Conservation (phyloP, 768 basidiomycete genomes). For the Lactifluus volemus region DNA sequence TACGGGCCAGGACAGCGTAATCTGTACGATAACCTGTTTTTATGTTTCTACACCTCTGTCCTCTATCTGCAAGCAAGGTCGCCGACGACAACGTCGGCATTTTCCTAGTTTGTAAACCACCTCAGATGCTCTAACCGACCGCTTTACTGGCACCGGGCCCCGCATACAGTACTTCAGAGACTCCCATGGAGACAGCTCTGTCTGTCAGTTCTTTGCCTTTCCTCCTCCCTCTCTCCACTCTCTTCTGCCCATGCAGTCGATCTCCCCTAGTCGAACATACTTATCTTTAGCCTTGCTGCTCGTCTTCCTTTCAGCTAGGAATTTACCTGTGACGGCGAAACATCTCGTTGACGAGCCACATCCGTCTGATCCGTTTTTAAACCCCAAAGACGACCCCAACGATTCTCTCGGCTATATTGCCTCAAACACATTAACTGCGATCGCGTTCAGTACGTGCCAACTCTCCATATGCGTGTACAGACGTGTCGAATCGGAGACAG, state of each 20-base stretch:
- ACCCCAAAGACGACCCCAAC: constrained; percentile 44
- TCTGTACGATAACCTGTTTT: too few relatives aligned
- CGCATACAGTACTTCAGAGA: too few relatives aligned
- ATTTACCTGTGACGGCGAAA: not conserved
- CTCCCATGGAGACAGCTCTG: too few relatives aligned
- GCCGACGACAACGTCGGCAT: too few relatives aligned
- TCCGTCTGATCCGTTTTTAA: constrained; percentile 33
- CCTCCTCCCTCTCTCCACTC: not conserved
- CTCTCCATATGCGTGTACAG: not conserved
- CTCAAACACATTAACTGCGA: constrained; percentile 40
- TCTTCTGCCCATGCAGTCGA: not conserved
- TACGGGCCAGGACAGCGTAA: too few relatives aligned
- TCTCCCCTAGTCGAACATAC: not conserved
- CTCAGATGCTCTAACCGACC: too few relatives aligned
- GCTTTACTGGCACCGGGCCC: too few relatives aligned
- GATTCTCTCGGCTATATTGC: constrained; percentile 51
- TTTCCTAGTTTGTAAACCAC: too few relatives aligned
- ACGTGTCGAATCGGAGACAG: not conserved
- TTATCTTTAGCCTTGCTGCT: not conserved
- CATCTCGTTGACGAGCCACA: not conserved
- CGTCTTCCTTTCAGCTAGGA: not conserved
- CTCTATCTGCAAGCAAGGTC: too few relatives aligned
- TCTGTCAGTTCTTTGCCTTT: not conserved
- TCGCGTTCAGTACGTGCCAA: constrained; percentile 35
- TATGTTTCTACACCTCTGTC: too few relatives aligned